These are phyloP conservation scores for Komagataella ulmi DNA, from an alignment of 805 yeast genomes.

Conservation along the genomic window DNA sequence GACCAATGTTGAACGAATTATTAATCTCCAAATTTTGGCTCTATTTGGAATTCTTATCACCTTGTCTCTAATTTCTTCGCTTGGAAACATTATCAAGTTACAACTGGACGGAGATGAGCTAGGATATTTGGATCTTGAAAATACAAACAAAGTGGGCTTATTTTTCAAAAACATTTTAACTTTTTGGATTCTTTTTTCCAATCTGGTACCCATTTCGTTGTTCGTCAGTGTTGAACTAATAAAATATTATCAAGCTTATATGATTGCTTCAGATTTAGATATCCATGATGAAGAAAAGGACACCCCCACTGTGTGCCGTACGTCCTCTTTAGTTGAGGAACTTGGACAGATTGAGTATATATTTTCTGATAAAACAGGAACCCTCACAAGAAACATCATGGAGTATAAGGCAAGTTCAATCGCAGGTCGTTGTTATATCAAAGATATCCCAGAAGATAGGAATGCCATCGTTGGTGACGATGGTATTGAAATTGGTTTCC, in stretches of 20 bases:
- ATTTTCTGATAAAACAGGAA: constrained; percentile 96
- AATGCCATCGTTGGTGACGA: constrained; percentile 52
- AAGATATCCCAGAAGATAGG: constrained; percentile 83
- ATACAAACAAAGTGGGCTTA: constrained; percentile 50
- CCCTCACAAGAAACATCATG: constrained; percentile 92
- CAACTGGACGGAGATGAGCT: constrained; percentile 37
- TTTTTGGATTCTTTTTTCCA: constrained; percentile 92
- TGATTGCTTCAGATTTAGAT: constrained; percentile 91
- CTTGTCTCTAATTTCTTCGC: constrained; percentile 66
- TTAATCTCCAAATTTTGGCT: constrained; percentile 83
- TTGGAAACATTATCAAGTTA: constrained; percentile 76
- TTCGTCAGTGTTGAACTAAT: constrained; percentile 94
- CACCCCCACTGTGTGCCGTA: constrained; percentile 90
- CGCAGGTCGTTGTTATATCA: constrained; percentile 83
- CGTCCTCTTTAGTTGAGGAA: constrained; percentile 93
- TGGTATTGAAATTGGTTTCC: constrained; percentile 72
- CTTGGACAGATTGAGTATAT: constrained; percentile 94
- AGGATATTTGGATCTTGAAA: constrained; percentile 54
- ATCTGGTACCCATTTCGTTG: constrained; percentile 92
- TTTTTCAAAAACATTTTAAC: constrained; percentile 85
- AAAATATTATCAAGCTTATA: constrained; percentile 87
- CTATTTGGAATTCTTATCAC: constrained; percentile 69
- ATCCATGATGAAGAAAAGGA: constrained; percentile 80
- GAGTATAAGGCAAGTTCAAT: constrained; percentile 89
- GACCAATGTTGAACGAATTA: constrained; percentile 93